Base-by-base conservation (phyloP, 495 filamentous ascomycete species). In the Aspergillus haitiensis region DNA sequence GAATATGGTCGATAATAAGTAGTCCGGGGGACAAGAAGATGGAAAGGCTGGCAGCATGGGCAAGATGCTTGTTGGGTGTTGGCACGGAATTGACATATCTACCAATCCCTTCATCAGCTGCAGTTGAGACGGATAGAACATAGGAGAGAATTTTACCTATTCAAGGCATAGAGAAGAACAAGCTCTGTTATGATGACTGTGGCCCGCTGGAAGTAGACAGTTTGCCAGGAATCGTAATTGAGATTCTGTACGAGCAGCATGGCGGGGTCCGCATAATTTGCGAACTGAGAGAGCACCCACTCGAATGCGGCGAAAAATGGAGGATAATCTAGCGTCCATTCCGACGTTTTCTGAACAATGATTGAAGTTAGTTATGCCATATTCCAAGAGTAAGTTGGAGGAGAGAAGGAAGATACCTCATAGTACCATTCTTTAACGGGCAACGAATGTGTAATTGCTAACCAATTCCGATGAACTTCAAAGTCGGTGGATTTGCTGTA, bases 321-420 rank as follows among this genome's bases (percentile, higher is more conserved):
- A 1, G 94, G 94, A 71, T 98, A 98, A 74, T 98, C 94, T 62
- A 98, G 88, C 0, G 94, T 97, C 94, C 94, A 98, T 88, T 96
- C 89, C 9, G 94, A 98, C 3, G 92, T 95, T 80, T 91, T 89
- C 84, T 88, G 9, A 16, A 7, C 27, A 67, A 13, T 47, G 3
- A 34, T 11, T 15, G 42, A 36, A 56, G 63, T 31, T 34, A 36
- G 60, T 36, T 16, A 52, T 47, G 53, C 50, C 8, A 55, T 52
- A 1, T 8, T 27, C 27, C 18, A 48, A 33, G 21, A 45, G 18
- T n/a, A 16, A 12, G 42, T 7, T n/a, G 5, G 33, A 31, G 45
- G 54, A 52, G 47, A 27, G 46, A 18, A 47, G 40, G 10, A 13
- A 47, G 68, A 57, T 77, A 88, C 85, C 77, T 98, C 94, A 66